Evolutionary conservation across 345 rosid genomes (phyloP), one percentile per base, ranked within the genome.

Genomic region (Excoecaria agallocha): DNA sequence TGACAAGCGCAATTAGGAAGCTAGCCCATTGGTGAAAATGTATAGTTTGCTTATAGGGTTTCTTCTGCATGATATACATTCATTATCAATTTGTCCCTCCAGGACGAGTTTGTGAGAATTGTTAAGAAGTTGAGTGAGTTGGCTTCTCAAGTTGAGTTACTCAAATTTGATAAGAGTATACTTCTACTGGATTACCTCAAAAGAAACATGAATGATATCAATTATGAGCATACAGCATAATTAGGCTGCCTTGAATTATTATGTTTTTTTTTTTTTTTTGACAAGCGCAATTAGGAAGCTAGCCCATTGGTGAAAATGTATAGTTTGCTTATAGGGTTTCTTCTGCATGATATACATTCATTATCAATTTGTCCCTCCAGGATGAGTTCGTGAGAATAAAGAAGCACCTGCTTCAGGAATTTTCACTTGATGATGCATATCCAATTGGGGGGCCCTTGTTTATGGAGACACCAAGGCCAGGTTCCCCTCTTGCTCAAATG

Each of bases 341-440:
- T 41, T 41, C 11, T 30, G 11, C 71, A 41, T 65, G 69, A 70
- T 69, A 56, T 43, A 43, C 19, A 12, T 38, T 22, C 19, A 58
- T 54, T 66, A 72, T 79, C 66, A 43, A n/a, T 67, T 72, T 78
- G 70, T 35, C 85, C 50, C 19, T 67, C 70, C 80, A 94, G 98
- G 97, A 88, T 77, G 97, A 89, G 77, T 69, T 87, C 73, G 82
- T 81, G 41, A 80, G 73, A 73, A 82, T 90, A 72, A 89, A 87
- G 82, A 73, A 78, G 62, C 92, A 87, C 83, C 82, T 92, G 73
- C 75, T 80, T 61, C 77, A 88, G 77, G 92, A 84, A 7, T 94
- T 92, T 88, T 86, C 88, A 56, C 89, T 86, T 65, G 97, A 92
- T 74, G 97, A 92, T 84, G 84, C 86, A 65, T 93, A 90, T 78